phyloP scores from a whole-genome alignment of 1,284 basidiomycete genomes.

The Ceratobasidium sp. region DNA sequence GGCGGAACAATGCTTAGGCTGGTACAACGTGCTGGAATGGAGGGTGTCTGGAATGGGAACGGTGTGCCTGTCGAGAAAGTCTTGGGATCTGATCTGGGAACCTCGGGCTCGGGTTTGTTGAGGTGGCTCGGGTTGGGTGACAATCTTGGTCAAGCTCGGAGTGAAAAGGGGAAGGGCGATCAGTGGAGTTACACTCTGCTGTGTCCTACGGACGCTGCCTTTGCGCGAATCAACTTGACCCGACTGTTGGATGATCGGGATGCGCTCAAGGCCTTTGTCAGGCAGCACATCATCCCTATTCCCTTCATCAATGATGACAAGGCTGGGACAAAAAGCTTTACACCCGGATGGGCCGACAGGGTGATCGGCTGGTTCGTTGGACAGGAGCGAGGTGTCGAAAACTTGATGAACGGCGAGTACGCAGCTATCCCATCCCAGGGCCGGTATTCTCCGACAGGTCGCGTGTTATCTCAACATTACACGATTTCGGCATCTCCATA shows the following conservation, averaged over 20 bases:
- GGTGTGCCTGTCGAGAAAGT: conserved; percentile 65
- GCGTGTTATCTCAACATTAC: neutral
- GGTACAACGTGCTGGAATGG: conserved; percentile 81
- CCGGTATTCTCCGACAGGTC: neutral
- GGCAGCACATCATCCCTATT: conserved; percentile 85
- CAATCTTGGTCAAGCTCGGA: conserved; percentile 28
- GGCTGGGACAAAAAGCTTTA: conserved; percentile 5
- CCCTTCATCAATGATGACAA: conserved; percentile 39
- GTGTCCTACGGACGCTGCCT: conserved; percentile 91
- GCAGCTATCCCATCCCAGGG: neutral
- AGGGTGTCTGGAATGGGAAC: conserved; percentile 89
- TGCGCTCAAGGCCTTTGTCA: conserved; percentile 72
- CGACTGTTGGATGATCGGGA: conserved; percentile 70
- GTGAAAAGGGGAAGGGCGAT: conserved; percentile 47
- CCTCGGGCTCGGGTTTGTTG: neutral
- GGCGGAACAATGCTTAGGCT: conserved; percentile 87
- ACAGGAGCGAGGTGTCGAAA: conserved; percentile 17
- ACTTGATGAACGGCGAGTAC: conserved; percentile 26
- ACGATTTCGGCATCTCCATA: neutral
- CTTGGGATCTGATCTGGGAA: conserved; percentile 51
- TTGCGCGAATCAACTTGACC: conserved; percentile 88
- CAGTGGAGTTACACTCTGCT: conserved; percentile 77
- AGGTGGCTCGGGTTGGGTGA: neutral
- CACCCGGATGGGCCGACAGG: conserved; percentile 10
- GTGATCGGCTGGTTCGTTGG: conserved; percentile 4